Conservation (phyloP, 1,284 basidiomycete species). For the Heimioporus retisporus region DNA sequence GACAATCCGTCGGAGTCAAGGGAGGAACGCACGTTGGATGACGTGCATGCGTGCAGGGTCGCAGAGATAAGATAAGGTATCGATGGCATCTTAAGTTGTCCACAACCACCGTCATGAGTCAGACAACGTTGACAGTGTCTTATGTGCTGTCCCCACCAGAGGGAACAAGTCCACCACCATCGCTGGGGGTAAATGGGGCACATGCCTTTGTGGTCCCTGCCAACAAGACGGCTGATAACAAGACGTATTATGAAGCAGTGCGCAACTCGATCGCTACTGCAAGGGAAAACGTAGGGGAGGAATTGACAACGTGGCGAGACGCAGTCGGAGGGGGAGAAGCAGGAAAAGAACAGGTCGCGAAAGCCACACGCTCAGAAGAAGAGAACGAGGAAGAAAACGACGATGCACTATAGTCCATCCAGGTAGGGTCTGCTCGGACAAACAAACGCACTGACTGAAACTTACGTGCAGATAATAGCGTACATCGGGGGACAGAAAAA, state of each 20-base stretch:
- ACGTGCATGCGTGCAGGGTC: not conserved
- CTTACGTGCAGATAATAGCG: too few relatives aligned
- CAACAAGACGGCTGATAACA: conserved; percentile 20
- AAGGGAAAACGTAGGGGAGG: conserved; percentile 64
- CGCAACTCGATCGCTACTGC: conserved; percentile 61
- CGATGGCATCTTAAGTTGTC: not conserved
- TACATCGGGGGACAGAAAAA: too few relatives aligned
- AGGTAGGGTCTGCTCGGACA: conserved; percentile 4
- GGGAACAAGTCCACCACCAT: conserved; percentile 22
- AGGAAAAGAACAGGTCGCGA: conserved; percentile 56
- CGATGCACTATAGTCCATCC: not conserved
- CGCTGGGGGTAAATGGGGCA: conserved; percentile 24
- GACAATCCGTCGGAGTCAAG: conserved; percentile 26
- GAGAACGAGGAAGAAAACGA: conserved; percentile 52
- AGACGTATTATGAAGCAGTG: conserved; percentile 63
- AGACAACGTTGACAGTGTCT: conserved; percentile 51
- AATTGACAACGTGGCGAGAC: conserved; percentile 78
- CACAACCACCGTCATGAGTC: conserved; percentile 36
- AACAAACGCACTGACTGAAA: not conserved
- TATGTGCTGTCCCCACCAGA: conserved; percentile 63
- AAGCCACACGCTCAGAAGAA: conserved; percentile 50
- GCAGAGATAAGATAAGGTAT: conserved; percentile 37
- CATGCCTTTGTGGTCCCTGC: conserved; percentile 45
- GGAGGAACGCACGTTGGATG: conserved; percentile 6
- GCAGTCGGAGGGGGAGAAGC: conserved; percentile 69